These are phyloP conservation scores for Aurinia saxatilis DNA, from an alignment of 345 rosid genomes.

Conservation along the genomic window DNA sequence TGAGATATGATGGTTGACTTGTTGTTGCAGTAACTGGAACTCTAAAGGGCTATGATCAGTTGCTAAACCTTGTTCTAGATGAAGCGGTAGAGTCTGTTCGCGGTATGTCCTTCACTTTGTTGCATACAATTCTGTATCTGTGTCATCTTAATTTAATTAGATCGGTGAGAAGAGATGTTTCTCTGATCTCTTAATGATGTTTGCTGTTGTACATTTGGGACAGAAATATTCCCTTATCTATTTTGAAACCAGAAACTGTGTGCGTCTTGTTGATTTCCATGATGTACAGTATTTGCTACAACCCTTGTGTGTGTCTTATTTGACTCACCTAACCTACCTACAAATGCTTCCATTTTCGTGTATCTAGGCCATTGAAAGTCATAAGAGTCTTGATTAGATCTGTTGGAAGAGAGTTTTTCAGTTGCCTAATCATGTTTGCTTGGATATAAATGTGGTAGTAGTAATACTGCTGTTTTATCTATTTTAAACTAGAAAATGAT, in stretches of 20 bases:
- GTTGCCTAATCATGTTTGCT: not conserved
- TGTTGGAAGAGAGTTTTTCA: not conserved
- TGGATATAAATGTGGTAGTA: not conserved
- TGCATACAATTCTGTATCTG: not conserved
- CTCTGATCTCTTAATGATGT: not conserved
- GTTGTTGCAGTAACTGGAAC: conserved; percentile 79
- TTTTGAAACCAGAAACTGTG: not conserved
- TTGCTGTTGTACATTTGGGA: not conserved
- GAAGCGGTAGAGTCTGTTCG: conserved; percentile 78
- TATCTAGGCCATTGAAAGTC: not conserved
- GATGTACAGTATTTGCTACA: not conserved
- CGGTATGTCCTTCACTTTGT: conserved; percentile 42
- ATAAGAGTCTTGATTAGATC: not conserved
- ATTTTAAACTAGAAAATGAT: not conserved
- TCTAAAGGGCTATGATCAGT: conserved; percentile 88
- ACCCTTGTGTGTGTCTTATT: not conserved
- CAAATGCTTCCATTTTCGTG: not conserved
- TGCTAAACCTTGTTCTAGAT: conserved; percentile 90
- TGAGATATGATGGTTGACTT: not conserved
- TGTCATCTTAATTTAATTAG: not conserved
- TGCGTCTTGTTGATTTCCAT: not conserved
- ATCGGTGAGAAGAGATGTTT: not conserved
- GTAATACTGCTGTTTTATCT: no score
- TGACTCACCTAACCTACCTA: not conserved
- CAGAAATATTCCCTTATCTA: not conserved